Conservation (phyloP, 2,329 filamentous ascomycete species). For the Cladophialophora immunda region DNA sequence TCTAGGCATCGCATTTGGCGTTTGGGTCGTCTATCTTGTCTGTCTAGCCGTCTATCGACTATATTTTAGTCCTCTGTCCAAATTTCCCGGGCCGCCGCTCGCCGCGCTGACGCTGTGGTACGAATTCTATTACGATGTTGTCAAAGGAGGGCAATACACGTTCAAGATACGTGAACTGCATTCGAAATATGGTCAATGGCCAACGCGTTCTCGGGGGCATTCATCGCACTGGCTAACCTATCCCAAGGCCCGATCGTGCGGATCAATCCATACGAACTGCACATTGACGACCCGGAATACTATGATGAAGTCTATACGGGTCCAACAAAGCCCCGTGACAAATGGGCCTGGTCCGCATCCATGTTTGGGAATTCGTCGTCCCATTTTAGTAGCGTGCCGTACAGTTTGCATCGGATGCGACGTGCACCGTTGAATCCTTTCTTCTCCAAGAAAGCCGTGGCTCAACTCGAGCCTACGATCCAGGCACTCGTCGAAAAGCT, state of each 20-base stretch:
- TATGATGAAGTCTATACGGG: slow-evolving; percentile 47
- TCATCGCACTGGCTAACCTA: background rate
- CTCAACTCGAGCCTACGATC: slow-evolving; percentile 41
- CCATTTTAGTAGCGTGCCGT: slow-evolving; percentile 35
- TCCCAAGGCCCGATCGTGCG: slow-evolving; percentile 46
- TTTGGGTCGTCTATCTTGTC: slow-evolving; percentile 25
- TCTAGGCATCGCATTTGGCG: slow-evolving; percentile 2
- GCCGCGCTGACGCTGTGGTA: slow-evolving; percentile 44
- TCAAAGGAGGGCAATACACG: slow-evolving; percentile 44
- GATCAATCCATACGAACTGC: slow-evolving; percentile 47
- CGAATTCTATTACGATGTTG: slow-evolving; percentile 46
- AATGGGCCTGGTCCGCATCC: slow-evolving; percentile 38
- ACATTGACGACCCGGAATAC: slow-evolving; percentile 47
- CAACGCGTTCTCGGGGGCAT: background rate
- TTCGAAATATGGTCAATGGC: slow-evolving; percentile 41
- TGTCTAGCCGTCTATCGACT: slow-evolving; percentile 43
- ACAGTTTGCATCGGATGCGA: slow-evolving; percentile 42
- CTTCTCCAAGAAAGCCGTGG: slow-evolving; percentile 39
- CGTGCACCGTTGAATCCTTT: slow-evolving; percentile 41
- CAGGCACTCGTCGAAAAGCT: slow-evolving; percentile 41
- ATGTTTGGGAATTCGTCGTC: slow-evolving; percentile 35
- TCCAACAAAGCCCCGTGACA: slow-evolving; percentile 41
- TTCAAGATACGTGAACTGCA: slow-evolving; percentile 48
- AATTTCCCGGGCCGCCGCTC: slow-evolving; percentile 46
- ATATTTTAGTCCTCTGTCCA: slow-evolving; percentile 44